phyloP scores from a whole-genome alignment of 345 rosid genomes.

The Reutealis trisperma region DNA sequence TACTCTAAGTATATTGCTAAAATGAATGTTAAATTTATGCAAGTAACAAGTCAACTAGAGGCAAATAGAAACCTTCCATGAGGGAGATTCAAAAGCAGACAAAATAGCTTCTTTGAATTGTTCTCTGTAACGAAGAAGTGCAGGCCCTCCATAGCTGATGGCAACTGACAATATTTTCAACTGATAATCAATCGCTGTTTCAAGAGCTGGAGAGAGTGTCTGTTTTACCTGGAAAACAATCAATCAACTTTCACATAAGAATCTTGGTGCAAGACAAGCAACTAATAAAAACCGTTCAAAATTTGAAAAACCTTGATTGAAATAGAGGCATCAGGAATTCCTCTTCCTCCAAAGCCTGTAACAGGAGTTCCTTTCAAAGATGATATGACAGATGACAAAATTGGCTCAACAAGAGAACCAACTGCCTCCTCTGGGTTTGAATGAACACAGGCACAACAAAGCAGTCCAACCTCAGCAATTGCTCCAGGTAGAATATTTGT shows the following conservation, averaged over 20 bases:
- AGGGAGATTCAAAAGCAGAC: conserved; percentile 86
- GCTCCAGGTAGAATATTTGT: conserved; percentile 98
- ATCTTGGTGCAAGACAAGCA: conserved; percentile 18
- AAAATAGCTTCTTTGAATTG: conserved; percentile 70
- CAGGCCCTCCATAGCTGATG: conserved; percentile 82
- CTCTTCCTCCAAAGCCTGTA: conserved; percentile 90
- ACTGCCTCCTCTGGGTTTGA: conserved; percentile 94
- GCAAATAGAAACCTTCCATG: conserved; percentile 78
- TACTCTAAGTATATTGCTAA: conserved; percentile 2
- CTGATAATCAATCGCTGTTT: conserved; percentile 90
- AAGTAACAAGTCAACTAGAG: conserved; percentile 16
- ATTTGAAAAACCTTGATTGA: conserved; percentile 63
- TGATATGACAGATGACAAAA: conserved; percentile 71
- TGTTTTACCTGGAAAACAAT: conserved; percentile 57
- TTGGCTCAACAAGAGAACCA: conserved; percentile 79
- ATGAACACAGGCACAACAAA: conserved; percentile 97
- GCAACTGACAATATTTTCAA: conserved; percentile 85
- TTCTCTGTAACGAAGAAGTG: conserved; percentile 75
- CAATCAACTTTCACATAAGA: conserved; percentile 20
- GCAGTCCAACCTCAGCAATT: conserved; percentile 96
- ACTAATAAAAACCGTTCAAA: conserved; percentile 25
- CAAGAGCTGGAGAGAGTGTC: conserved; percentile 91
- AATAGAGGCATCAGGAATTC: conserved; percentile 44
- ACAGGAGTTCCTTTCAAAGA: conserved; percentile 85
- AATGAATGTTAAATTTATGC: conserved; percentile 8